These are phyloP conservation scores for Logfia minima DNA, from an alignment of 129 eudicot genomes.

Conservation along the genomic window DNA sequence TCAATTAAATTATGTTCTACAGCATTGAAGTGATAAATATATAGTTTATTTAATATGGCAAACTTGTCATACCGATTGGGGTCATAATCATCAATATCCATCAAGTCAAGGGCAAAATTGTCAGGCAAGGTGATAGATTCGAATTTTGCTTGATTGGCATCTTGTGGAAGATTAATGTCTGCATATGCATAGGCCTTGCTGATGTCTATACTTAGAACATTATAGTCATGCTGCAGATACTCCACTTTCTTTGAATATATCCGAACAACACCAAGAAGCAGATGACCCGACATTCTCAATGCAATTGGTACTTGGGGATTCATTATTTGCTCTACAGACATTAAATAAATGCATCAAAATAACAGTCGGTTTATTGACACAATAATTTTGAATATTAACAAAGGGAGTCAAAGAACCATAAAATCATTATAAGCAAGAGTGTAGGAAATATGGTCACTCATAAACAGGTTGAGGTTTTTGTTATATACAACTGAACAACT, in stretches of 20 bases:
- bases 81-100: conserved; percentile 50
- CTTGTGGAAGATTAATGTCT: conserved; percentile 67
- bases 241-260: conserved; percentile 90
- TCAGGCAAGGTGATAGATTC: conserved; percentile 81
- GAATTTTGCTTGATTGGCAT: conserved; percentile 74
- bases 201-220: conserved; percentile 46
- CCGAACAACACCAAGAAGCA: conserved; percentile 89
- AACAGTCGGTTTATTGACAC: not conserved
- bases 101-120: conserved; percentile 65
- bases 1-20: not conserved
- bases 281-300: conserved; percentile 84
- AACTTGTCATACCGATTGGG: conserved; percentile 41
- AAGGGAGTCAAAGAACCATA: not conserved
- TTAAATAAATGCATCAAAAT: not conserved
- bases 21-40: not conserved
- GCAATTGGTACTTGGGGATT: conserved; percentile 92
- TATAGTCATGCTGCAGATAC: conserved; percentile 78
- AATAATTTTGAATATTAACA: not conserved
- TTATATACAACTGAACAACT: not conserved
- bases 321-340: conserved; percentile 66
- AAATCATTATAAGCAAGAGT: not conserved
- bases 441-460: not conserved
- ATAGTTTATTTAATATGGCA: not conserved
- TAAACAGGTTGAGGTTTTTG: too few relatives aligned
- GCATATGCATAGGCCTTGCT: conserved; percentile 51